Base-by-base conservation (phyloP, 2,329 filamentous ascomycete genomes). In the Trichothecium sympodiale region DNA sequence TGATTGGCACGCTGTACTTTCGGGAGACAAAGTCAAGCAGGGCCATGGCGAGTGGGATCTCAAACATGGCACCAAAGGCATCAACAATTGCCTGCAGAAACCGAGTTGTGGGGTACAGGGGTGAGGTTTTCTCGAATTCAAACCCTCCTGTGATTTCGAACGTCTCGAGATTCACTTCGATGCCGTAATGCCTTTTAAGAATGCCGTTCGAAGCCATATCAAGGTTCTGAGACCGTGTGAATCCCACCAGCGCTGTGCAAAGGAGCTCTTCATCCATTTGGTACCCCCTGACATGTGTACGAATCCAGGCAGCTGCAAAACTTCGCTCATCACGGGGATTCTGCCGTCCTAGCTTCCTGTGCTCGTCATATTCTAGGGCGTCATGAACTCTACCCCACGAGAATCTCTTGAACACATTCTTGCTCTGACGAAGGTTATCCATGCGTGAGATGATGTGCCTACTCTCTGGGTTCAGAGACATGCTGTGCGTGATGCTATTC, bases 81-180 rank as follows among this genome's bases (percentile, higher is more conserved):
- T 85, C 77, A 5, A 80, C 78, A n/a, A 88, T 59, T 8, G 78
- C 70, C 37, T 72, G 63, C 16, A 89, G 63, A 1, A 88, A 62
- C 3, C 62, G 59, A 7, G 53, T 42, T 1, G 71, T 74, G 3
- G 84, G 83, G 34, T 64, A 60, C 23, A 80, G 53, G 7, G 72
- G 67, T 1, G 72, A 78, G 18, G 64, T 60, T 1, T 45, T 47
- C 1, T 60, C 50, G 30, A 72, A 65, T 2, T 49, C 46, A 20
- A 50, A 60, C n/a, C 61, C 56, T 13, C 52, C 59, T 2, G 38
- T 42, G 29, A 63, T 40, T 0, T 49, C 41, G 1, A 44, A 17
- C 5, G 9, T 29, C n/a, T 46, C 37, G 14, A 47, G 38, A 9
- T 38, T 28, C 9, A 56, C 39, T 5, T 35, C 29, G 34, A 61